Evolutionary conservation across 768 basidiomycete genomes (phyloP).

Genomic region (Suillus brevipes): DNA sequence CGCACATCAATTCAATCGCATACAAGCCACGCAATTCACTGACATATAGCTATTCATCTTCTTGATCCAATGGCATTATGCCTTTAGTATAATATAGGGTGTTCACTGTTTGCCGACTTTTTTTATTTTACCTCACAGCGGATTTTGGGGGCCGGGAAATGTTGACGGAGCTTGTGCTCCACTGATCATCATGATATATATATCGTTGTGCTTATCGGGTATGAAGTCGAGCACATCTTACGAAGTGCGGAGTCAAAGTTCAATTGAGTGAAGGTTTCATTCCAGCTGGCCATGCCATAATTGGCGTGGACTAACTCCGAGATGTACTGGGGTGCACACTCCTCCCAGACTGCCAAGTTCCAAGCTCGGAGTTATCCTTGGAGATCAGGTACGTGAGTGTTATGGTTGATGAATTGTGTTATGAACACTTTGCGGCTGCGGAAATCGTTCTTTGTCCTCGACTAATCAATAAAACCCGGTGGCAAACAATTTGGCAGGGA

Average conservation of each 20-base stretch:
- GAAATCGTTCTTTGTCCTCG: conserved; percentile 8
- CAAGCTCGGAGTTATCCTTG: conserved; percentile 4
- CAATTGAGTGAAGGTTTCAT: conserved; percentile 13
- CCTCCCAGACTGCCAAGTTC: not conserved
- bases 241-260: conserved; percentile 7
- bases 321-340: not conserved
- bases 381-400: conserved; percentile 5
- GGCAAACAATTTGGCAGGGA: conserved; percentile 5
- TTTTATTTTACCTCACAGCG: conserved; percentile 2
- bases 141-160: conserved; percentile 13
- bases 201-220: conserved; percentile 8
- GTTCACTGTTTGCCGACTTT: not conserved
- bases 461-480: conserved; percentile 3
- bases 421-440: conserved; percentile 7
- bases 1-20: conserved; percentile 21
- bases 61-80: conserved; percentile 8
- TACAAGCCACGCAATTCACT: conserved; percentile 4
- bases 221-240: not conserved
- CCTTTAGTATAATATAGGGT: not conserved
- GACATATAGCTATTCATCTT: conserved; percentile 13
- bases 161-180: conserved; percentile 10
- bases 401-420: not conserved
- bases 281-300: conserved; percentile 30
- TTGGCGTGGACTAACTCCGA: conserved; percentile 14
- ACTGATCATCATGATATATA: conserved; percentile 9